Percentiles rank a stretch among this genome's conserved stretches.
Conservation (phyloP, 176 grass and related monocot species). For the Ampelocalamus luodianensis region DNA sequence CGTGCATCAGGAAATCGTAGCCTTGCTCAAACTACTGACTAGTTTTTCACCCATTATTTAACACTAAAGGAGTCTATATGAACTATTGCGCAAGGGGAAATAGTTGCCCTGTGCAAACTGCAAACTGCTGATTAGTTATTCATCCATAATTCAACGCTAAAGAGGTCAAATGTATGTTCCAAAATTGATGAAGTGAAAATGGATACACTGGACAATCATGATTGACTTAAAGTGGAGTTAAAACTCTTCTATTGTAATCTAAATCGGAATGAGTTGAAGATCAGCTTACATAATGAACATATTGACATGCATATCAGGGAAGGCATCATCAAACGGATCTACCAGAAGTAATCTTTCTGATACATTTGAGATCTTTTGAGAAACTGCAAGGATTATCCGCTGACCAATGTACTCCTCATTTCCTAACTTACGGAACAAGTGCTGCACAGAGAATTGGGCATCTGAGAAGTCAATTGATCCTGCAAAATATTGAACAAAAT, state of each 20-base stretch:
- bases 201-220: neutral
- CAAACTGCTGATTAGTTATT: neutral
- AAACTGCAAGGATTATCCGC: conserved; percentile 72
- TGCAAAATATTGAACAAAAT: conserved; percentile 48
- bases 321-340: conserved; percentile 86
- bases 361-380: conserved; percentile 76
- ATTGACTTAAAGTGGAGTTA: neutral
- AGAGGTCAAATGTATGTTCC: neutral
- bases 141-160: conserved; percentile 11
- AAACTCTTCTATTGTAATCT: neutral
- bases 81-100: neutral
- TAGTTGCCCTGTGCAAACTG: conserved; percentile 10
- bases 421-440: conserved; percentile 80
- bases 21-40: neutral
- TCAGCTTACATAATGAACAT: conserved; percentile 84
- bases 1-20: conserved; percentile 8
- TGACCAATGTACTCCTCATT: conserved; percentile 80
- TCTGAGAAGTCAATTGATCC: conserved; percentile 59
- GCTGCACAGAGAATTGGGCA: conserved; percentile 80
- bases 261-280: conserved; percentile 29
- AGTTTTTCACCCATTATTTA: conserved; percentile 10
- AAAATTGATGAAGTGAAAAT: neutral
- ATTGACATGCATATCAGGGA: conserved; percentile 73
- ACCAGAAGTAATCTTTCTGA: conserved; percentile 80
- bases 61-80: neutral